Conservation (phyloP, 306 rosid genomes). For the Quercus alba region DNA sequence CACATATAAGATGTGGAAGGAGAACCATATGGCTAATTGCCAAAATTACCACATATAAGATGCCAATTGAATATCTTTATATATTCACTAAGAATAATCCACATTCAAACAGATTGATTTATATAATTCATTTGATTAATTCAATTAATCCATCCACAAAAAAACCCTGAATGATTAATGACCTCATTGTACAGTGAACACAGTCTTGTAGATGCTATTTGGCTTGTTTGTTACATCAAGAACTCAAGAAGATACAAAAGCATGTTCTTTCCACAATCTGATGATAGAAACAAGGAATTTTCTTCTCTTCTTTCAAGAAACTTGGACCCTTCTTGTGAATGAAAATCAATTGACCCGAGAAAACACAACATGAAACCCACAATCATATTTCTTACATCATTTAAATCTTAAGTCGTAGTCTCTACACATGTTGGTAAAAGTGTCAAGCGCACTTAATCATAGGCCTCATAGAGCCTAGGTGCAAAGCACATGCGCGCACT, state of each 20-base stretch:
- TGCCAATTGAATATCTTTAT: not conserved
- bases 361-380: not conserved
- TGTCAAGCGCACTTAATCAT: no score
- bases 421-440: no score
- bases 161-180: not conserved
- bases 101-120: not conserved
- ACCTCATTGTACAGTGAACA: not conserved
- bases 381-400: not conserved
- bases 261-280: not conserved
- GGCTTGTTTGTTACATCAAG: not conserved
- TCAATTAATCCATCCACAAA: not conserved
- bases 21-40: not conserved
- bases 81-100: not conserved
- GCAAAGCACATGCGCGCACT: no score
- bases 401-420: not conserved
- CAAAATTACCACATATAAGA: not conserved
- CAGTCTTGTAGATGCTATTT: not conserved
- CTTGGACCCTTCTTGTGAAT: not conserved
- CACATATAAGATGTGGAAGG: not conserved
- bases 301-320: not conserved
- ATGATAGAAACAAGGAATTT: not conserved
- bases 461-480: no score
- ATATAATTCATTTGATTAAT: not conserved
- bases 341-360: not conserved
- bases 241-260: not conserved